Evolutionary conservation across 257 asterid genomes (phyloP), one percentile per base, ranked within the genome.

Genomic region (Gardenia jasminoides): DNA sequence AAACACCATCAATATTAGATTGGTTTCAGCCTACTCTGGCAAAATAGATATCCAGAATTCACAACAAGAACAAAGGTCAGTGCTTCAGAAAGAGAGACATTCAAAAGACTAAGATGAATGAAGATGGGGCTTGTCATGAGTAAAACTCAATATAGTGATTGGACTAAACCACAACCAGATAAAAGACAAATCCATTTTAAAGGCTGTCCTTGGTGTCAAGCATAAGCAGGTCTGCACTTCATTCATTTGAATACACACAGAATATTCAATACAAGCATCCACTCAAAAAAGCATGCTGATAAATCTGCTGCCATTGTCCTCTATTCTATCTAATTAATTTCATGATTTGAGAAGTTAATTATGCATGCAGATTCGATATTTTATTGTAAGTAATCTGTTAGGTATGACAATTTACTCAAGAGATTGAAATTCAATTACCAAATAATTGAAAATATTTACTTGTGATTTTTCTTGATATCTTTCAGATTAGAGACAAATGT

Each of bases 401-500:
- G 44, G 20, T 10, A 24, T 28, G 30, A 68, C 33, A 69, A 41
- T 9, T 56, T 58, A 78, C 48, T 78, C 28, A 12, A 39, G 68
- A 15, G 78, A 36, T 74, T 36, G 62, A 31, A 24, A 41, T 4
- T 10, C 44, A 62, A 77, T 81, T 47, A 74, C 73, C 64, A 79
- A 79, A 73, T 50, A 70, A 83, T 80, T 78, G 73, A 44, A 81
- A 78, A 78, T 70, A 65, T 80, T 78, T 93, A 95, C 99, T 89
- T 93, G 94, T 92, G 99, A 85, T 92, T 93, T 87, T 87, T 93
- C 84, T 92, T 95, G 74, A 95, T 85, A 80, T 95, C 97, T 62
- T 87, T 89, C 88, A 90, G 75, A 87, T 85, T 90, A 33, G 97
- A 89, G 64, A 95, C 88, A 80, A 86, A 91, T 72, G 98, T 95